phyloP scores from a whole-genome alignment of 2,329 filamentous ascomycete species.

The Epichloe uncinata region DNA sequence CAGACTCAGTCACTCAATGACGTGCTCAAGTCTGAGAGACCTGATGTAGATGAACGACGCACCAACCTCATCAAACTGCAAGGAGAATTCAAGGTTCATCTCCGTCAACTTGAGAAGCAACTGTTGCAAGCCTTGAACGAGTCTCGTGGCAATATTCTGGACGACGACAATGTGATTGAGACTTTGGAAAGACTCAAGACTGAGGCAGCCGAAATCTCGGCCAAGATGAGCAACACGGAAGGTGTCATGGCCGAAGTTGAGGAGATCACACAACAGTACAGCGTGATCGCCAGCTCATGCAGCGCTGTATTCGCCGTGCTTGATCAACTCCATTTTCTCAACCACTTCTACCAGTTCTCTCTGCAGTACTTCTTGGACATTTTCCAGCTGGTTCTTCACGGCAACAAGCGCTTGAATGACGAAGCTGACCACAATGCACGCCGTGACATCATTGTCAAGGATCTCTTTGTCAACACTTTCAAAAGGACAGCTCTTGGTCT shows the following conservation, averaged over 20 bases:
- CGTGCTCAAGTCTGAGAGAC: conserved; percentile 91
- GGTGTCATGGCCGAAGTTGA: conserved; percentile 98
- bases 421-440: conserved; percentile 66
- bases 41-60: conserved; percentile 89
- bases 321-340: conserved; percentile 94
- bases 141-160: conserved; percentile 92
- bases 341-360: conserved; percentile 99
- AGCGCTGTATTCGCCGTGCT: conserved; percentile 94
- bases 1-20: conserved; percentile 97
- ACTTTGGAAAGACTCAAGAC: conserved; percentile 96
- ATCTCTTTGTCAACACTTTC: conserved; percentile 84
- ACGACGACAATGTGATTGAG: conserved; percentile 96
- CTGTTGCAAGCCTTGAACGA: conserved; percentile 92
- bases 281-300: conserved; percentile 83
- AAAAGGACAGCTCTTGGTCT: conserved; percentile 87
- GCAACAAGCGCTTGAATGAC: conserved; percentile 58
- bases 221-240: conserved; percentile 92
- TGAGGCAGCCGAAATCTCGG: conserved; percentile 88
- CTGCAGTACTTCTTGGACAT: conserved; percentile 97
- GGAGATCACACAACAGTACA: conserved; percentile 87
- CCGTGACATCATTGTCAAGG: conserved; percentile 78
- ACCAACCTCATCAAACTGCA: conserved; percentile 98
- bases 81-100: conserved; percentile 97
- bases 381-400: conserved; percentile 80
- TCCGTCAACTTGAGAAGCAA: conserved; percentile 88